Evolutionary conservation across 768 basidiomycete species (phyloP), one percentile per base, ranked within the genome.

Genomic region (Leccinum aurantiacum): DNA sequence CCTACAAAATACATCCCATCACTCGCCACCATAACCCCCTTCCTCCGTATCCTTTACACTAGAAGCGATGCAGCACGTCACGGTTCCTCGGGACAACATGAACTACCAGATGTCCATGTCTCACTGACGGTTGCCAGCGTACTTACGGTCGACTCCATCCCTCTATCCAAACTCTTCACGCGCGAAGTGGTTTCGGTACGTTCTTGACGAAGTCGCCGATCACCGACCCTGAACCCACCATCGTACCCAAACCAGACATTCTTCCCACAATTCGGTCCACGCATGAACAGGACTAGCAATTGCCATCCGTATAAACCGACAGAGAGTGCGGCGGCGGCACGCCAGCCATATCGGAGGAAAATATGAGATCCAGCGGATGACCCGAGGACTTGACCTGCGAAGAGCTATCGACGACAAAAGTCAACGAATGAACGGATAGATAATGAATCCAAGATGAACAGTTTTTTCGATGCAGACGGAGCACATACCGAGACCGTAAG

Each of bases 241-340:
- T 84, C 78, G 63, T 82, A 86, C 13, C 88, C 86, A 65, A 88
- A 77, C 88, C 88, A 88, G 25, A 67, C 56, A 35, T 62, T 27
- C 24, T 79, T 70, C 50, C 66, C 65, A 33, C 71, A 75, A 22
- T 71, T 61, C 3, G 80, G 80, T 4, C 79, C 79, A 35, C 79
- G 71, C 24, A 68, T 51, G 11, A 78, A 62, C 13, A 80, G 65
- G 0, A 79, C 61, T 7, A 77, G 15, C 1, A 80, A 31, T 25
- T 72, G 73, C 53, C 72, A 73, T 0, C 70, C 75, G 7, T 73
- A 67, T 6, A 76, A 71, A 0, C 70, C 78, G 11, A 80, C 59
- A 0, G 72, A 75, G 17, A 76, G 61, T 1, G 60, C 71, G 2
- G 71, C 67, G 13, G 70, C 75, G 1, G 75, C 66, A 19, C 68